Percentiles rank a stretch among this genome's conserved stretches.
Conservation (phyloP, 805 yeast species). For the Yamadazyma endophytica region DNA sequence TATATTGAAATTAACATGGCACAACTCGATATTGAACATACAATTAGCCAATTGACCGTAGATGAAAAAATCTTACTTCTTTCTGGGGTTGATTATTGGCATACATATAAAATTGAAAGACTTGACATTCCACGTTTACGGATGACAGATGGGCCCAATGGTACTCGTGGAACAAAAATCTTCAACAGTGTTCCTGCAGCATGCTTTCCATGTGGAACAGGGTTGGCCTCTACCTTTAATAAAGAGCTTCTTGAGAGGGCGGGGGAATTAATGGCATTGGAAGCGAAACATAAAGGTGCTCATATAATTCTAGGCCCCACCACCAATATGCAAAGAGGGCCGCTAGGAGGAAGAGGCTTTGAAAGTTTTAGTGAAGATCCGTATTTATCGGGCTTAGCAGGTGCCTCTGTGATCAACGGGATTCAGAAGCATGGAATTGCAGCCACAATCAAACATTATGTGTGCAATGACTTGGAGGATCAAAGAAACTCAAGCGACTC, state of each 20-base stretch:
- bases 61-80: slow-evolving; percentile 22
- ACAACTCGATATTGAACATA: slow-evolving; percentile 16
- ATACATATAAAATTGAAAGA: slow-evolving; percentile 37
- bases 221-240: slow-evolving; percentile 27
- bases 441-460: slow-evolving; percentile 31
- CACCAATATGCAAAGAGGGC: slow-evolving; percentile 29
- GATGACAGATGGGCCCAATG: slow-evolving; percentile 34
- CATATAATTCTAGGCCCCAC: slow-evolving; percentile 30
- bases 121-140: slow-evolving; percentile 45
- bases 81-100: slow-evolving; percentile 47
- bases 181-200: slow-evolving; percentile 25
- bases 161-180: slow-evolving; percentile 27
- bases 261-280: slow-evolving; percentile 29
- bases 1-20: slow-evolving; percentile 10
- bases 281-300: slow-evolving; percentile 28
- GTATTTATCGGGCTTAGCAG: slow-evolving; percentile 23
- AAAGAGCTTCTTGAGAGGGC: slow-evolving; percentile 29
- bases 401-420: slow-evolving; percentile 23
- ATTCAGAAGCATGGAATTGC: slow-evolving; percentile 24
- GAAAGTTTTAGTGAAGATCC: slow-evolving; percentile 33
- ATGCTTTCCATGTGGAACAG: slow-evolving; percentile 34
- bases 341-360: slow-evolving; percentile 31
- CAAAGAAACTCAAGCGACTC: slow-evolving; percentile 27
- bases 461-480: slow-evolving; percentile 30
- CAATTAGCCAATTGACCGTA: slow-evolving; percentile 19